Evolutionary conservation across 306 rosid species (phyloP).

Genomic region (Dalbergia oliveri): DNA sequence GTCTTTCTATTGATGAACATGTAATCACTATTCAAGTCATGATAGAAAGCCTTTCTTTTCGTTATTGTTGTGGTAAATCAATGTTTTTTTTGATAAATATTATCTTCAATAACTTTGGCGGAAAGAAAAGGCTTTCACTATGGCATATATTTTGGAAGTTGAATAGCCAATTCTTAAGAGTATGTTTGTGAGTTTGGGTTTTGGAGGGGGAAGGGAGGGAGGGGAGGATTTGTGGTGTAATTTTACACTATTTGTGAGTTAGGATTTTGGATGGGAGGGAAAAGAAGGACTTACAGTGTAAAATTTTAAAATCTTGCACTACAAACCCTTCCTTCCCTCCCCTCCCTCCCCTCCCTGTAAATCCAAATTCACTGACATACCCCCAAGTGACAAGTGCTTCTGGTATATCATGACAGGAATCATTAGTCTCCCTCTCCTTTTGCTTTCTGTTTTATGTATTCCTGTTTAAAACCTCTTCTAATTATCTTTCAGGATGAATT

Average conservation of each 20-base stretch:
- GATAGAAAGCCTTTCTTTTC: not conserved
- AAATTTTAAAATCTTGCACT: too few species aligned
- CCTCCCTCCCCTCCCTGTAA: too few species aligned
- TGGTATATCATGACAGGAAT: constrained; percentile 27
- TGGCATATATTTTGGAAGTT: constrained; percentile 27
- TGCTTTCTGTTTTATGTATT: constrained; percentile 17
- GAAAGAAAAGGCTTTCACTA: not conserved
- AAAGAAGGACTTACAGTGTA: too few species aligned
- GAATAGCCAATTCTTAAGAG: not conserved
- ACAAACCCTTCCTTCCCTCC: too few species aligned
- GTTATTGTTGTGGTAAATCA: not conserved
- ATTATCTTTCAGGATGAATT: constrained; percentile 81
- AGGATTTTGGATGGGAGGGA: too few species aligned
- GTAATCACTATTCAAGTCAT: constrained; percentile 15
- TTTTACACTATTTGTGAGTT: too few species aligned
- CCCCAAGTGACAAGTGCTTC: constrained; percentile 3
- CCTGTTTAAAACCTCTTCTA: constrained; percentile 4
- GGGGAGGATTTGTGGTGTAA: too few species aligned
- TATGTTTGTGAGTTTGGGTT: too few species aligned
- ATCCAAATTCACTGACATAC: too few species aligned
- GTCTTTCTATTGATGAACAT: not conserved
- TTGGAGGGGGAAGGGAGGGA: too few species aligned
- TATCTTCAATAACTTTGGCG: constrained; percentile 6
- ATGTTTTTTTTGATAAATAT: not conserved
- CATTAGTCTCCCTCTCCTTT: constrained; percentile 1